Evolutionary conservation across 2,329 filamentous ascomycete genomes (phyloP), one percentile per base, ranked within the genome.

Genomic region (Fusarium musae): DNA sequence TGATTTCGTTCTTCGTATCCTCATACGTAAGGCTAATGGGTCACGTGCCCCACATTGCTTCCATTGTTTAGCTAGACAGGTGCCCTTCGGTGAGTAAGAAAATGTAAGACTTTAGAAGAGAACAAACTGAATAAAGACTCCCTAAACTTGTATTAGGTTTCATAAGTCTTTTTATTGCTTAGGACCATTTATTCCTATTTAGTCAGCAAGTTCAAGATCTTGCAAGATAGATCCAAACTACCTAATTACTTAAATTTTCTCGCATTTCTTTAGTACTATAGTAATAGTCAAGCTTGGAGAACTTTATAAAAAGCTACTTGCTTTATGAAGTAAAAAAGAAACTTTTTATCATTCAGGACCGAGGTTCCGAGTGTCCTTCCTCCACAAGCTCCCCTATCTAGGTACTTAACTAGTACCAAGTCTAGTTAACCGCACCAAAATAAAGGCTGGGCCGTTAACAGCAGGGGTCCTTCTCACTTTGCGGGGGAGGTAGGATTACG

Each of bases 401-500:
- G 34, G 16, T 36, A 36, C 16, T 15, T 36, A 36, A 16, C 34
- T 36, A 36, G 15, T 36, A 36, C 34, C 15, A 32, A 32, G 30
- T 32, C 32, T 19, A 37, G 43, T 46, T 63, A 62, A 64, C 62
- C 65, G 49, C 50, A 65, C 52, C 49, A 46, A 54, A 54, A 50
- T 32, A 57, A 30, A 23, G 34, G 34, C 42, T 40, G 65, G 57
- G 57, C 57, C 52, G 37, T 71, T 46, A 58, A 46, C 37, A 47
- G 19, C 67, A 74, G 66, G 66, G 66, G 58, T 58, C 50, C 66
- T 53, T 65, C 44, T 62, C 44, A 54, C 66, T 67, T 63, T 67
- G 74, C 65, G 72, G 69, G 74, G 75, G 59, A 57, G 34, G 52
- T 30, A 62, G 42, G 53, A 75, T 72, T 72, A 72, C 46, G 40